These are phyloP conservation scores for Fusarium piperis DNA, from an alignment of 2,329 filamentous ascomycete genomes.

Conservation along the genomic window DNA sequence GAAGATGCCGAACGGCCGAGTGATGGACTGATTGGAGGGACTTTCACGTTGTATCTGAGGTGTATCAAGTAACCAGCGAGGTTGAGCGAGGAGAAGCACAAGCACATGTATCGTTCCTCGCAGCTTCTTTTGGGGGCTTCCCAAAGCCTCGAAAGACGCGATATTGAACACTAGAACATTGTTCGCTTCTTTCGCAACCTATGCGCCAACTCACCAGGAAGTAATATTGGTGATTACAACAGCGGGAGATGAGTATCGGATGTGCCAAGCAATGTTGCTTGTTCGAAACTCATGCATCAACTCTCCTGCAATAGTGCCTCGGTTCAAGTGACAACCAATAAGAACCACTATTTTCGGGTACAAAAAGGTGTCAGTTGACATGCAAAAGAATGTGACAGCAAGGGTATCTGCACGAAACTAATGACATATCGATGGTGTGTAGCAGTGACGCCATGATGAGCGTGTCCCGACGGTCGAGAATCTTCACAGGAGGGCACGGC, in stretches of 20 bases:
- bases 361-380: background rate
- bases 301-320: background rate
- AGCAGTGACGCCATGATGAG: background rate
- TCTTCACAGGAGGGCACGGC: background rate
- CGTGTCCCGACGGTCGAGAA: background rate
- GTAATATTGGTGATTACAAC: background rate
- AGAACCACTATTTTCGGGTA: background rate
- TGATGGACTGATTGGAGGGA: background rate
- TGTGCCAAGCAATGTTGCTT: background rate
- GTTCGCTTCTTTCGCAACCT: background rate
- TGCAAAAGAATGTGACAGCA: background rate
- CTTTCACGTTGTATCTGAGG: background rate
- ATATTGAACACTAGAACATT: background rate
- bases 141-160: background rate
- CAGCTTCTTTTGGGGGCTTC: background rate
- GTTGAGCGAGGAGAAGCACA: background rate
- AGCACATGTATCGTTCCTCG: background rate
- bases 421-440: background rate
- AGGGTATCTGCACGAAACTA: background rate
- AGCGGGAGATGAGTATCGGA: background rate
- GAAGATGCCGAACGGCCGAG: background rate
- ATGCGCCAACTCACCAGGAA: background rate
- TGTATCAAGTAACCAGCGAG: background rate
- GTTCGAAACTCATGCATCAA: background rate
- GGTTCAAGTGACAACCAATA: background rate